Percentiles rank a stretch among this genome's conserved stretches.
These are phyloP conservation scores for Eremothecium gossypii DNA, from an alignment of 1,139 yeast genomes.

Conservation along the genomic window DNA sequence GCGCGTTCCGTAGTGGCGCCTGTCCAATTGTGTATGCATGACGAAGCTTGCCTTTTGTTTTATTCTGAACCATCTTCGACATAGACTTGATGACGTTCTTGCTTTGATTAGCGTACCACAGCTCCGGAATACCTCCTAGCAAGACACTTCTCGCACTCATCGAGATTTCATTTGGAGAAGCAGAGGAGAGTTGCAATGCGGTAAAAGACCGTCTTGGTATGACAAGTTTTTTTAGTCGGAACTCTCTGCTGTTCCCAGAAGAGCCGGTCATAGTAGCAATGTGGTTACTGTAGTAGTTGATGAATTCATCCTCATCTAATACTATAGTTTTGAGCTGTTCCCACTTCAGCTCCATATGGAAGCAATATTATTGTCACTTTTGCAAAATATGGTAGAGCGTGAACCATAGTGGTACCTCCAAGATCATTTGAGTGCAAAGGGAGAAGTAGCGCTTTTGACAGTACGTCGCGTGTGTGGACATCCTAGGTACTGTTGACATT, in stretches of 20 bases:
- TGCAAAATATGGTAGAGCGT: no score
- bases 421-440: no score
- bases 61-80: conserved; percentile 22
- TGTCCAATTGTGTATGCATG: conserved; percentile 9
- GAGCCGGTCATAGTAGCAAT: conserved; percentile 2
- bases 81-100: conserved; percentile 14
- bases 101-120: conserved; percentile 44
- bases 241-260: background rate
- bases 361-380: background rate
- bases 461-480: no score
- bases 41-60: conserved; percentile 11
- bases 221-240: conserved; percentile 4
- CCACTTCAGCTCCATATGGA: conserved; percentile 5
- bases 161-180: conserved; percentile 43
- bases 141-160: conserved; percentile 42
- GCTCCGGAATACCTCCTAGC: conserved; percentile 56
- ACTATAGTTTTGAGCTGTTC: conserved; percentile 5
- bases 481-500: no score
- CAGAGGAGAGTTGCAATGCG: conserved; percentile 51
- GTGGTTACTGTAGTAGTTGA: conserved; percentile 5
- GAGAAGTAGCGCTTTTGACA: no score
- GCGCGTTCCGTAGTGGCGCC: background rate
- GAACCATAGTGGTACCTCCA: no score
- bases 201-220: conserved; percentile 46
- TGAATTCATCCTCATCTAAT: conserved; percentile 7